Conservation (phyloP, 805 yeast species). For the Priceomyces castillae region DNA sequence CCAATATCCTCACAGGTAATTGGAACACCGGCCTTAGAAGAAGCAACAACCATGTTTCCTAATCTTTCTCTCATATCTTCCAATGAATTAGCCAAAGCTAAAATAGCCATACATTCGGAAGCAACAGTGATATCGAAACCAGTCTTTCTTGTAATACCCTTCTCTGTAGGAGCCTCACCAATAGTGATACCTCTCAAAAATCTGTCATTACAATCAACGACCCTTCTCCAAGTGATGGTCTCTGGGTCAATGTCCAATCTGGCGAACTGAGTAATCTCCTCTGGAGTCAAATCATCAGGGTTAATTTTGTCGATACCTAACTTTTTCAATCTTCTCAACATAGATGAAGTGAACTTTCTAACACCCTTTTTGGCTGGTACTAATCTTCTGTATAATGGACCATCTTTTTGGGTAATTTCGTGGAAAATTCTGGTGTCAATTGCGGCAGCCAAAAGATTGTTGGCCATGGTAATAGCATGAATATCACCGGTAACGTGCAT, state of each 20-base stretch:
- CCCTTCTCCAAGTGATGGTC: slow-evolving; percentile 78
- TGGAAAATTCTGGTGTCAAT: slow-evolving; percentile 85
- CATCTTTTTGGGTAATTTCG: slow-evolving; percentile 72
- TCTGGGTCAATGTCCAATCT: slow-evolving; percentile 76
- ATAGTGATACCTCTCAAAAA: slow-evolving; percentile 74
- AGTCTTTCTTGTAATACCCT: slow-evolving; percentile 66
- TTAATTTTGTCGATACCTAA: slow-evolving; percentile 67
- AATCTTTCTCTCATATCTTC: slow-evolving; percentile 71
- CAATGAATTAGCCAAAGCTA: slow-evolving; percentile 70
- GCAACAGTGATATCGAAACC: slow-evolving; percentile 87
- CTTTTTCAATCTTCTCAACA: slow-evolving; percentile 64
- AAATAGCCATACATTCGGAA: slow-evolving; percentile 81
- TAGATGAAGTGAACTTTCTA: slow-evolving; percentile 64
- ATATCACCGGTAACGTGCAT: slow-evolving; percentile 86
- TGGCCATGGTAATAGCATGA: slow-evolving; percentile 81
- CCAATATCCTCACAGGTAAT: slow-evolving; percentile 82
- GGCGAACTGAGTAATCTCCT: slow-evolving; percentile 63
- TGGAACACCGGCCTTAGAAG: slow-evolving; percentile 66
- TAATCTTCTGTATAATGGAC: slow-evolving; percentile 67
- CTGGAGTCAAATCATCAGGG: slow-evolving; percentile 69
- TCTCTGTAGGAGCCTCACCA: slow-evolving; percentile 81
- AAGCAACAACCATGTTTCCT: slow-evolving; percentile 73
- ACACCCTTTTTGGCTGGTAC: slow-evolving; percentile 73
- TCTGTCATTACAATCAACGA: slow-evolving; percentile 82
- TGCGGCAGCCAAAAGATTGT: slow-evolving; percentile 79